A percentile compares a stretch with the other conserved stretches of the same genome.
These are phyloP conservation scores for Carallia pectinifolia DNA, from an alignment of 345 rosid species.

Conservation along the genomic window DNA sequence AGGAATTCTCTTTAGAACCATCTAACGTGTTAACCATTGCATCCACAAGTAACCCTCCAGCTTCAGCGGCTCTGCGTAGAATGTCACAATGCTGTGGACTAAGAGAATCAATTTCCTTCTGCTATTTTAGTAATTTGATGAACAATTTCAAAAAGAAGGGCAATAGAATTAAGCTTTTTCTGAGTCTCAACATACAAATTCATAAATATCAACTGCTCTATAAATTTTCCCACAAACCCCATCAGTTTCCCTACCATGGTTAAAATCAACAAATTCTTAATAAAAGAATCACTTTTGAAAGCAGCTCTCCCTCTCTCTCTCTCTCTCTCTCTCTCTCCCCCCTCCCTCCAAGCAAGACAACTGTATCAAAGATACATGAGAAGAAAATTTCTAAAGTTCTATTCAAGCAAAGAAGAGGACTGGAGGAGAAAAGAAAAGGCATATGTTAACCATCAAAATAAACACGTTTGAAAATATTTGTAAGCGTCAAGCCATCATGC, in stretches of 20 bases:
- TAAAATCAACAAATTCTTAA: neutral
- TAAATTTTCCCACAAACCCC: neutral
- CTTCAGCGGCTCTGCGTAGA: conserved; percentile 94
- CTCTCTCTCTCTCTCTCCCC: neutral
- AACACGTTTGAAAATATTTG: neutral
- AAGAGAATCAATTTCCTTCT: conserved; percentile 20
- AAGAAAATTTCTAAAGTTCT: neutral
- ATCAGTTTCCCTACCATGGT: conserved; percentile 8
- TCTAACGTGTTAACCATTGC: conserved; percentile 69
- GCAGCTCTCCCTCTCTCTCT: neutral
- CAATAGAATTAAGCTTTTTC: neutral
- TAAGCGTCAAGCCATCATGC: conserved; percentile 7
- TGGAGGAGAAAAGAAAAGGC: no score
- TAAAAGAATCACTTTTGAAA: neutral
- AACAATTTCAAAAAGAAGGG: neutral
- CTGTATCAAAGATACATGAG: neutral
- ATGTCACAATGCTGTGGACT: conserved; percentile 81
- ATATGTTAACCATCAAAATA: no score
- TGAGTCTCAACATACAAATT: neutral
- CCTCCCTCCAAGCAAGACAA: neutral
- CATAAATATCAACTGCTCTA: neutral
- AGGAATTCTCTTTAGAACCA: conserved; percentile 54
- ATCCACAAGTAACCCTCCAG: conserved; percentile 91
- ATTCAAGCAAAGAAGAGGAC: no score
- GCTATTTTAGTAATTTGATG: neutral